Conservation (phyloP, 2,329 filamentous ascomycete genomes). For the Diaporthe humulicola region DNA sequence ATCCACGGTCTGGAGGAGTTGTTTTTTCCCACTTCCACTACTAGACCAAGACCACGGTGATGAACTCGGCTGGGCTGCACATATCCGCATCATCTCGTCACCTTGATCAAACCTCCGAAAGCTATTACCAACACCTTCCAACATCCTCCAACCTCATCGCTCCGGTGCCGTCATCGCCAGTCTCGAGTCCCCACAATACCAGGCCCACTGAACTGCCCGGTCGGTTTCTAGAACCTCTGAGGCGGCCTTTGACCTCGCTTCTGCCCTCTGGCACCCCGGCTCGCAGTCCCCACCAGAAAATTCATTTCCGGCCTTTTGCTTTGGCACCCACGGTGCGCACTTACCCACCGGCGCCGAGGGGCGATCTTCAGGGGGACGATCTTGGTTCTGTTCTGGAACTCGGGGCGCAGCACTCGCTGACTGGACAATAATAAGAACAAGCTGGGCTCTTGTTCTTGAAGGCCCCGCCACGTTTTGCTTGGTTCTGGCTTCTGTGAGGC, state of each 20-base stretch:
- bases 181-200: constrained; percentile 36
- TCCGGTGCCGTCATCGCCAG: constrained; percentile 37
- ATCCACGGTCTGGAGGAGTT: not conserved
- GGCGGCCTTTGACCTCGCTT: constrained; percentile 10
- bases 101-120: not conserved
- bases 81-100: constrained; percentile 27
- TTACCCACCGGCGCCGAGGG: constrained; percentile 32
- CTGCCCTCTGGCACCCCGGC: constrained; percentile 29
- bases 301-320: constrained; percentile 30
- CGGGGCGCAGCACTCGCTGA: constrained; percentile 15
- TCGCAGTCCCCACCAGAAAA: constrained; percentile 32
- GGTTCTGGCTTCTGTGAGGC: constrained; percentile 30
- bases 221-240: constrained; percentile 19
- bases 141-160: not conserved
- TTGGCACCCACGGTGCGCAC: constrained; percentile 25
- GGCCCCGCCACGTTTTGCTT: constrained; percentile 8
- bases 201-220: constrained; percentile 23
- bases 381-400: constrained; percentile 18
- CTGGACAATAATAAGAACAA: constrained; percentile 38
- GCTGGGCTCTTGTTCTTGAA: constrained; percentile 15
- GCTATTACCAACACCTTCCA: constrained; percentile 28
- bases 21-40: not conserved
- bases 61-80: constrained; percentile 20
- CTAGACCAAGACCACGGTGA: constrained; percentile 1
- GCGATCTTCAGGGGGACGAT: constrained; percentile 35